Percentiles rank a stretch among this genome's conserved stretches.
These are phyloP conservation scores for Trichomonascus vanleenenianus DNA, from an alignment of 805 yeast genomes.

Conservation along the genomic window DNA sequence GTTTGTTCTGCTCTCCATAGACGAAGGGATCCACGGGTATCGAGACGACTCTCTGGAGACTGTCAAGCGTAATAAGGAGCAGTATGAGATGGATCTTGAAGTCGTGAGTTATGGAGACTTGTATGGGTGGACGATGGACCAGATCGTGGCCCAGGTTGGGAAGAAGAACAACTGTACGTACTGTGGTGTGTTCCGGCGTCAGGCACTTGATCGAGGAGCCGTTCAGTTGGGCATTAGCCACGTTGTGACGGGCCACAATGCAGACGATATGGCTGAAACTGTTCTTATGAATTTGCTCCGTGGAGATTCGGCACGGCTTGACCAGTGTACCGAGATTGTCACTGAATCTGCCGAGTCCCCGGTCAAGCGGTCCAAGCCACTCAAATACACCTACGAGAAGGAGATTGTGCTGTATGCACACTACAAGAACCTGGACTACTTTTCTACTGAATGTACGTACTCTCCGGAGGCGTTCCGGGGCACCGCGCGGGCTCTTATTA, in stretches of 20 bases:
- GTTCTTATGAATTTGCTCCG: conserved; percentile 88
- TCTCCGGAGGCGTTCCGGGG: conserved; percentile 99
- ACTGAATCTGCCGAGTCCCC: conserved; percentile 80
- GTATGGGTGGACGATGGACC: conserved; percentile 98
- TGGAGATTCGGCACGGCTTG: conserved; percentile 94
- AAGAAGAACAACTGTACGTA: conserved; percentile 92
- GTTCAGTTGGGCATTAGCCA: conserved; percentile 75
- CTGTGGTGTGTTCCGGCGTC: conserved; percentile 95
- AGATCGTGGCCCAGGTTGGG: conserved; percentile 90
- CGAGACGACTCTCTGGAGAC: conserved; percentile 96
- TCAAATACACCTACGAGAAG: conserved; percentile 92
- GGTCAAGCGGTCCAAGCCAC: conserved; percentile 88
- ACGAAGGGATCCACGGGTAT: conserved; percentile 96
- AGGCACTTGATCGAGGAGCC: conserved; percentile 95
- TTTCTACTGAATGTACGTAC: conserved; percentile 94
- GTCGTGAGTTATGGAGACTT: conserved; percentile 81
- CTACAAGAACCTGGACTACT: conserved; percentile 88
- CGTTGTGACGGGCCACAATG: conserved; percentile 97
- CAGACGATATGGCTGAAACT: conserved; percentile 99
- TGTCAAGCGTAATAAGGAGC: conserved; percentile 84
- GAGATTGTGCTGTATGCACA: conserved; percentile 97
- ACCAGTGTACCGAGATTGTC: conserved; percentile 76
- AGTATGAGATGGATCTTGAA: conserved; percentile 70
- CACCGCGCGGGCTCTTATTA: conserved; percentile 87
- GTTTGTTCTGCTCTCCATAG: conserved; percentile 76